These are phyloP conservation scores for Eucalyptus guilfoylei DNA, from an alignment of 345 rosid genomes.

Conservation along the genomic window DNA sequence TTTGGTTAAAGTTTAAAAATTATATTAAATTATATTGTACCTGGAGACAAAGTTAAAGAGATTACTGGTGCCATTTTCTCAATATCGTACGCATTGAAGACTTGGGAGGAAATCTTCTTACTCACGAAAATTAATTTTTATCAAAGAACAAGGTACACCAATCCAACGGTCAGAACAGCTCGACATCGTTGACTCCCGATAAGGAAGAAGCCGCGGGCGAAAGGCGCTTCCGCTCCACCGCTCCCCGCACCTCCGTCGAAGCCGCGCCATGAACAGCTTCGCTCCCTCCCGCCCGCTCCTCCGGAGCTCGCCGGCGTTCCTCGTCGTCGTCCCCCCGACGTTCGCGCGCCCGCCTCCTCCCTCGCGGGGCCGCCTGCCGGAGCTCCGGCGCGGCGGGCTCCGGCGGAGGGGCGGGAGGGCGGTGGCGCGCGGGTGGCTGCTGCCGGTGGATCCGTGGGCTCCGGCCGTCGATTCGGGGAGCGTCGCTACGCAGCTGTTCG, in stretches of 20 bases:
- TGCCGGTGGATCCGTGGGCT: constrained; percentile 89
- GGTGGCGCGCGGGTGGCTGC: constrained; percentile 28
- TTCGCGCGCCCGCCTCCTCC: constrained; percentile 1
- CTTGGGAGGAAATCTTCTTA: no score
- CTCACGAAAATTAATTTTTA: neutral
- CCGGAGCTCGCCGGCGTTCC: neutral
- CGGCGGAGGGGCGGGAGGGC: neutral
- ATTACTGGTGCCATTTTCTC: no score
- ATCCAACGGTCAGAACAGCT: neutral
- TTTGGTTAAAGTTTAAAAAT: fast-evolving
- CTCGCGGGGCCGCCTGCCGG: neutral
- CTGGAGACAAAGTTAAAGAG: no score
- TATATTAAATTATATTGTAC: no score
- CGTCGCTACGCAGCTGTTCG: constrained; percentile 77
- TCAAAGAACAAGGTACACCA: neutral
- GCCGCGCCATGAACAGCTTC: neutral
- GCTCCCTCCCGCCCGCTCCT: neutral
- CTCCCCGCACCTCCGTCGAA: neutral
- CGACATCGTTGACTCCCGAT: neutral
- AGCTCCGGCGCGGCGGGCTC: no score
- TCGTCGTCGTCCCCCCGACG: neutral
- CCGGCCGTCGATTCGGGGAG: constrained; percentile 71
- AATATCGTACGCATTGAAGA: no score
- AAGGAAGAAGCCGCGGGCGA: neutral
- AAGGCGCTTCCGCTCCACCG: neutral